Evolutionary conservation across 1,284 basidiomycete genomes (phyloP), one percentile per base, ranked within the genome.

Genomic region (Apiotrichum porosum): DNA sequence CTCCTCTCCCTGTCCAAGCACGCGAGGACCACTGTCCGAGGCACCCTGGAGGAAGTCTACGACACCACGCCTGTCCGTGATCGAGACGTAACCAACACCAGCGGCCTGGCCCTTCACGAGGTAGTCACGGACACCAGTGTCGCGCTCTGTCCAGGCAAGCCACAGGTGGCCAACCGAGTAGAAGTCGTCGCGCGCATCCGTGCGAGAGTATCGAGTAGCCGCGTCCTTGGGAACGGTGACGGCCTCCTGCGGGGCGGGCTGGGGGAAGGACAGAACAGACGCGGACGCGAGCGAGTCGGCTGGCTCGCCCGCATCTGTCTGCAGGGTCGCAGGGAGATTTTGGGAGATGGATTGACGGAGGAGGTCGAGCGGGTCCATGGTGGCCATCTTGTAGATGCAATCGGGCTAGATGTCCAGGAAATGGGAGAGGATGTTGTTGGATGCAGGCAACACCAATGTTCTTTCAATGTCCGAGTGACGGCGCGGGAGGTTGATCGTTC

Each of bases 61-160:
- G 0, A 93, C 81, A 33, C 77, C 78, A 72, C 86, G 87, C 52
- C 90, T 77, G 72, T 93, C 90, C 2, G 88, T 88, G 34, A 89
- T 83, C 61, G 86, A 84, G 36, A 94, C 87, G 65, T 89, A 88
- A 6, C 67, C 77, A 24, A 89, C 73, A 2, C 85, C 85, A 44
- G 78, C 80, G 60, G 86, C 83, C 52, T 88, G 78, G 4, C 83
- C 83, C 60, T 86, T 83, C 69, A 84, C 84, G 80, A 93, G 83
- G 71, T 94, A 95, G 60, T 92, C 88, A 21, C 84, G 85, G 30
- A 83, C 81, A 1, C 81, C 77, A 1, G 81, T 80, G 63, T 88
- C 85, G 40, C 81, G 78, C 33, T 86, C 77, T 1, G 82, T 74
- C 84, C 84, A 94, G 32, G 85, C 84, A 14, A 92, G 77, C 61